Evolutionary conservation across 495 filamentous ascomycete species (phyloP).

Genomic region (Rusavskia elegans): DNA sequence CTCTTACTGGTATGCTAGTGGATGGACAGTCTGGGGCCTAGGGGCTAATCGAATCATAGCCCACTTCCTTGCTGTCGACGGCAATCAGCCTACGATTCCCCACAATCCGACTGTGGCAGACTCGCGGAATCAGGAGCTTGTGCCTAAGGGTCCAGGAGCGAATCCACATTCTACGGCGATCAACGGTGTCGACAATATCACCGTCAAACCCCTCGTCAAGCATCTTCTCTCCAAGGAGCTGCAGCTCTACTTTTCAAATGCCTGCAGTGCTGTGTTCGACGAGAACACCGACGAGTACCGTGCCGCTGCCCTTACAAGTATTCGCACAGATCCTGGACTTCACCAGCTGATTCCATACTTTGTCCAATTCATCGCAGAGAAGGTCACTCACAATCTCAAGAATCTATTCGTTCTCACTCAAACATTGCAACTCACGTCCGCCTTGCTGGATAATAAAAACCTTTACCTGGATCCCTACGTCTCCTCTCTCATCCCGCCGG

Average conservation of each 20-base stretch:
- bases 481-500: slow-evolving; percentile 69
- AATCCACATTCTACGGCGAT: slow-evolving; percentile 70
- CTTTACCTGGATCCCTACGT: slow-evolving; percentile 86
- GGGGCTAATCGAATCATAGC: slow-evolving; percentile 32
- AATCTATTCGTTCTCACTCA: slow-evolving; percentile 73
- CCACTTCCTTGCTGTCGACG: slow-evolving; percentile 93
- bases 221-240: slow-evolving; percentile 90
- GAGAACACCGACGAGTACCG: slow-evolving; percentile 71
- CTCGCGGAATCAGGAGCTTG: slow-evolving; percentile 60
- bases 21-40: neutral
- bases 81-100: slow-evolving; percentile 86
- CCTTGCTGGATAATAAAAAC: slow-evolving; percentile 64
- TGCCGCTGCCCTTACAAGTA: slow-evolving; percentile 64
- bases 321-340: slow-evolving; percentile 74
- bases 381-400: slow-evolving; percentile 80
- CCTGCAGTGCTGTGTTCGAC: slow-evolving; percentile 71
- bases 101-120: slow-evolving; percentile 86
- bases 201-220: slow-evolving; percentile 80
- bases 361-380: slow-evolving; percentile 81
- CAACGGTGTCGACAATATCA: slow-evolving; percentile 63
- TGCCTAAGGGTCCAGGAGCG: slow-evolving; percentile 76
- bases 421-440: slow-evolving; percentile 76
- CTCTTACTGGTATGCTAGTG: slow-evolving; percentile 56
- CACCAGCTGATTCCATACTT: slow-evolving; percentile 95
- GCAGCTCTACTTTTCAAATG: slow-evolving; percentile 91